Conservation (phyloP, 2,329 filamentous ascomycete genomes). For the Albophoma yamanashiensis region DNA sequence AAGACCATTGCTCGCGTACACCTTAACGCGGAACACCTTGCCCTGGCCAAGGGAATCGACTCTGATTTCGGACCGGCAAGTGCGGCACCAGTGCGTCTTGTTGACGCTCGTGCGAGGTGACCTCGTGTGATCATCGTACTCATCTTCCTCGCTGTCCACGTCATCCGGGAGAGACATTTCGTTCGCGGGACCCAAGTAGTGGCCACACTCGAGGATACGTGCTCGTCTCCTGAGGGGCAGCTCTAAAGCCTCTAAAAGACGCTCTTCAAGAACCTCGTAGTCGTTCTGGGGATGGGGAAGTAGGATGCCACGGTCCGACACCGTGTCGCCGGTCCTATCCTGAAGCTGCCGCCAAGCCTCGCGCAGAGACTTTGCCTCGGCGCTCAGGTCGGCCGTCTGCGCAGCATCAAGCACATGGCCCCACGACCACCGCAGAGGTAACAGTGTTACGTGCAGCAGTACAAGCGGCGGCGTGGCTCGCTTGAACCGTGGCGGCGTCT, state of each 20-base stretch:
- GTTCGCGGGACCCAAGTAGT: conserved; percentile 57
- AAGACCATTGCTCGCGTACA: conserved; percentile 89
- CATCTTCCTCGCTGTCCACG: conserved; percentile 36
- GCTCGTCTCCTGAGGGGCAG: conserved; percentile 54
- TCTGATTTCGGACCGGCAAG: conserved; percentile 43
- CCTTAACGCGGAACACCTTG: conserved; percentile 66
- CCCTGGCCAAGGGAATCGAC: conserved; percentile 41
- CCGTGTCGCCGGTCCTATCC: conserved; percentile 61
- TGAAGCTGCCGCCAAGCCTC: conserved; percentile 58
- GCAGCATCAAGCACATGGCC: conserved; percentile 40
- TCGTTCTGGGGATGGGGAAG: conserved; percentile 71
- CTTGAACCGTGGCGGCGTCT: conserved; percentile 49
- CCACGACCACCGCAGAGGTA: conserved; percentile 60
- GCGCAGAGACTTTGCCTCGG: conserved; percentile 38
- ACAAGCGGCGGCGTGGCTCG: conserved; percentile 55
- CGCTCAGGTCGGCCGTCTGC: conserved; percentile 28
- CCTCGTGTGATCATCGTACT: conserved; percentile 22
- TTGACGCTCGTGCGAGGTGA: conserved; percentile 9
- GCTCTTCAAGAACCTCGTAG: conserved; percentile 70
- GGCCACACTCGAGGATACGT: conserved; percentile 63
- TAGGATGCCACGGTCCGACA: conserved; percentile 62
- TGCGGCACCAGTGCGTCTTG: conserved; percentile 44
- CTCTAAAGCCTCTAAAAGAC: conserved; percentile 64
- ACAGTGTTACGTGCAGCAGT: conserved; percentile 64
- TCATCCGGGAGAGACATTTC: conserved; percentile 31